Evolutionary conservation across 2,329 filamentous ascomycete species (phyloP).

Genomic region (Periconia macrospinosa): DNA sequence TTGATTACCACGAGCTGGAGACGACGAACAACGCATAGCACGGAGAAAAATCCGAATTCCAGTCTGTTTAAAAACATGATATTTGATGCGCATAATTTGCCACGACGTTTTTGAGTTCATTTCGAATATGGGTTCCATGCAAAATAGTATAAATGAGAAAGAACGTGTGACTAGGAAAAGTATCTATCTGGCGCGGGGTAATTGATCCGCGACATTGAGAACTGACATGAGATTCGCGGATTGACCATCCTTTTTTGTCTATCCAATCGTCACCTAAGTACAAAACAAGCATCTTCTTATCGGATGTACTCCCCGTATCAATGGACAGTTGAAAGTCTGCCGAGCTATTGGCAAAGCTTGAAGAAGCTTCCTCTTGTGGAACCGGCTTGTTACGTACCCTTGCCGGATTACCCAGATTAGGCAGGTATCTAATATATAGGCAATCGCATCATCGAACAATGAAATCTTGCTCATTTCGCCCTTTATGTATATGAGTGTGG

Average conservation of each 20-base stretch:
- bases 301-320: neutral
- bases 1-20: too few species aligned
- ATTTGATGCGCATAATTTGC: too few species aligned
- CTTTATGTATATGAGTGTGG: neutral
- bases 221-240: too few species aligned
- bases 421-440: slow-evolving; percentile 5
- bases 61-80: too few species aligned
- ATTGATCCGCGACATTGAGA: too few species aligned
- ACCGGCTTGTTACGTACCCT: slow-evolving; percentile 1
- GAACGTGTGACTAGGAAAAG: too few species aligned
- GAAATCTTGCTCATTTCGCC: neutral
- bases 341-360: slow-evolving; percentile 14
- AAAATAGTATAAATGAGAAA: too few species aligned
- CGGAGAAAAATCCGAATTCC: too few species aligned
- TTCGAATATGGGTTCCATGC: too few species aligned
- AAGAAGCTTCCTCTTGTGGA: slow-evolving; percentile 14
- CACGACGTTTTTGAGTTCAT: too few species aligned
- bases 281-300: neutral
- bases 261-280: neutral
- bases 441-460: neutral
- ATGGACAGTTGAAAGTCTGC: slow-evolving; percentile 6
- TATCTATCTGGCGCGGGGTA: too few species aligned
- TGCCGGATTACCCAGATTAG: slow-evolving; percentile 5
- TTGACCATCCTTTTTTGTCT: neutral
- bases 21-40: too few species aligned